Evolutionary conservation across 768 basidiomycete species (phyloP), one percentile per base, ranked within the genome.

Genomic region (Rubroboletus pulcherrimus): DNA sequence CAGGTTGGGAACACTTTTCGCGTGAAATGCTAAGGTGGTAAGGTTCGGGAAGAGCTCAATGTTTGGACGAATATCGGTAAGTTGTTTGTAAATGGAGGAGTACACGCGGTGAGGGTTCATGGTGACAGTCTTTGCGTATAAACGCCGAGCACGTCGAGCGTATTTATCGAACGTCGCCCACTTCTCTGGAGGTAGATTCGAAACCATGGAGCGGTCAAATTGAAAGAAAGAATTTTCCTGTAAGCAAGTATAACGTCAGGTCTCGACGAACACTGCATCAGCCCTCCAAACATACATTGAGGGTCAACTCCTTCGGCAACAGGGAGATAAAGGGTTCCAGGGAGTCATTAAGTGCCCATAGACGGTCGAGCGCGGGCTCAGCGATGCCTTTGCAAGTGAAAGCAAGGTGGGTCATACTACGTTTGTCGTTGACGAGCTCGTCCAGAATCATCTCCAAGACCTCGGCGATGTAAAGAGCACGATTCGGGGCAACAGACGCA

Each of bases 121-220:
- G 34, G 66, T 66, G 1, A 66, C 65, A 4, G 66, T 67, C 48
- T 60, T 68, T n/a, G 40, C 63, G 47, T 66, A 66, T 40, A 68
- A 42, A 54, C 53, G 57, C 10, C 66, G 55, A 35, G 60, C 56
- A 1, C 65, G 63, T 26, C 30, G 54, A 29, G 65, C 63, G 15
- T 66, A 68, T 33, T 55, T 65, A 48, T 66, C 65, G 33, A 66
- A 66, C 1, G 53, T 24, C 5, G 46, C 60, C 65, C 65, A 66
- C 15, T 54, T 59, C 24, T 62, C 52, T 1, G 31, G 31, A 35
- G 57, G 38, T 7, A 67, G 33, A 41, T 49, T 56, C 11, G 39
- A 53, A 38, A 57, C 39, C 4, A 12, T 12, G 1, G 35, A 19
- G 7, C 26, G 46, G 35, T 63, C 57, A 33, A 45, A 65, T 40